Base-by-base conservation (phyloP, 805 yeast genomes). In the Nakazawaea pomicola region DNA sequence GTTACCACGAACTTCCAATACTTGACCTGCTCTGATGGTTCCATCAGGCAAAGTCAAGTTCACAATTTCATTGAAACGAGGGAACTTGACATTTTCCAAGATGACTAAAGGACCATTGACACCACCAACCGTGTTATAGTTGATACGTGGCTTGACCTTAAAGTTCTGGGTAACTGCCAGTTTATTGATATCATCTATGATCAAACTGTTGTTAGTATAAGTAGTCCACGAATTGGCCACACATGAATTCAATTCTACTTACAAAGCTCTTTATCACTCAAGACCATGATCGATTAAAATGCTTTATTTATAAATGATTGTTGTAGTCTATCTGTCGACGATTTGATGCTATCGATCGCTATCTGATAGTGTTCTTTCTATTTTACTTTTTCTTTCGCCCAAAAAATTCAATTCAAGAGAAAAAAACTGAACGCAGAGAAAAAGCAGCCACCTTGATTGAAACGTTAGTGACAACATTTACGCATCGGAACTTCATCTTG, bases 51-150 rank as follows among this genome's bases (percentile, higher is more conserved):
- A 74, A 9, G 99, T 95, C 58, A 93, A 75, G 65, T 90, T 86
- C 58, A 93, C 99, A 69, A 93, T 93, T 68, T 93, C 99, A 58
- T 91, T 89, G 70, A 77, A 93, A 58, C 95, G 82, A 45, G 95
- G 95, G 62, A 80, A 83, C 63, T 84, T 85, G 56, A 85, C 93
- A 49, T 85, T 82, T 60, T 85, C 91, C 52, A 85, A 68, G 53
- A 85, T 90, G 47, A 93, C 99, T 62, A 93, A 77, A 4, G 99
- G 99, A 48, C 99, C 99, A 65, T 95, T 93, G 57, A 93, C 95
- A 64, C 98, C 98, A 41, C 91, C 91, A 47, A 93, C 99, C 23
- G 99, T 93, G 72, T 93, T 93, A 68, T 93, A 93, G 56, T 82
- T 84, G 55, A 85, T 61, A 68, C 96, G 81, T 46, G 98, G 98